A percentile compares a stretch with the other conserved stretches of the same genome.
Conservation (phyloP, 768 basidiomycete species). For the Tricholoma furcatifolium region DNA sequence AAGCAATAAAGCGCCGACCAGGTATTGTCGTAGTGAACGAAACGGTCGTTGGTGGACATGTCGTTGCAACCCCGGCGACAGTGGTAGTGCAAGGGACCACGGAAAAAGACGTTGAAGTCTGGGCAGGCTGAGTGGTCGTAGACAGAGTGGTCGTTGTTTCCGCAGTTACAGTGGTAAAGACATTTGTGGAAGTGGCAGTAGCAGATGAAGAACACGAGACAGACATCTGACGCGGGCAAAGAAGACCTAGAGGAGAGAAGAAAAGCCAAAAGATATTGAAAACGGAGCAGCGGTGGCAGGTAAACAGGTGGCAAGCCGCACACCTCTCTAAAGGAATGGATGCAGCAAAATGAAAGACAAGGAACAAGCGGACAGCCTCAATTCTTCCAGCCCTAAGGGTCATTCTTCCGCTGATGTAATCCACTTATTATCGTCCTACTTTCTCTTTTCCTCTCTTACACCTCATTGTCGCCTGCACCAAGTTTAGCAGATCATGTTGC, state of each 20-base stretch:
- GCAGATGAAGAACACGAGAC: slow-evolving; percentile 42
- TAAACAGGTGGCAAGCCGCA: slow-evolving; percentile 9
- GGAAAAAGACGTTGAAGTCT: slow-evolving; percentile 29
- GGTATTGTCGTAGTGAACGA: slow-evolving; percentile 20
- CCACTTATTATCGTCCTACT: too few species aligned
- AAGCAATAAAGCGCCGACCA: slow-evolving; percentile 15
- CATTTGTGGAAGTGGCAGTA: slow-evolving; percentile 40
- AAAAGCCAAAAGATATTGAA: neutral
- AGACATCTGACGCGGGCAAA: slow-evolving; percentile 23
- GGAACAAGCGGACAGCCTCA: slow-evolving; percentile 16
- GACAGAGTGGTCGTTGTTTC: slow-evolving; percentile 37
- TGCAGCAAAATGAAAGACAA: slow-evolving; percentile 10
- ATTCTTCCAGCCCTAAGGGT: slow-evolving; percentile 5
- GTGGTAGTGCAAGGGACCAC: slow-evolving; percentile 27
- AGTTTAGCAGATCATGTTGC: neutral
- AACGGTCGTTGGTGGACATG: slow-evolving; percentile 15
- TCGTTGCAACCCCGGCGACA: neutral
- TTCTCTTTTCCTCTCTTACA: too few species aligned
- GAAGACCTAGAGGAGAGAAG: slow-evolving; percentile 8
- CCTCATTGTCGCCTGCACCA: too few species aligned
- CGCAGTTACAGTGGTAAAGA: slow-evolving; percentile 31
- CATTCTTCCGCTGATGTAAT: slow-evolving; percentile 15
- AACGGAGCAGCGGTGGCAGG: slow-evolving; percentile 4
- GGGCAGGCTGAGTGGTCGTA: slow-evolving; percentile 26
- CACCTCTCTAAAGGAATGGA: slow-evolving; percentile 11